A percentile compares a stretch with the other conserved stretches of the same genome.
These are phyloP conservation scores for Beta vulgaris DNA, from an alignment of 148 eudicot genomes.

Conservation along the genomic window DNA sequence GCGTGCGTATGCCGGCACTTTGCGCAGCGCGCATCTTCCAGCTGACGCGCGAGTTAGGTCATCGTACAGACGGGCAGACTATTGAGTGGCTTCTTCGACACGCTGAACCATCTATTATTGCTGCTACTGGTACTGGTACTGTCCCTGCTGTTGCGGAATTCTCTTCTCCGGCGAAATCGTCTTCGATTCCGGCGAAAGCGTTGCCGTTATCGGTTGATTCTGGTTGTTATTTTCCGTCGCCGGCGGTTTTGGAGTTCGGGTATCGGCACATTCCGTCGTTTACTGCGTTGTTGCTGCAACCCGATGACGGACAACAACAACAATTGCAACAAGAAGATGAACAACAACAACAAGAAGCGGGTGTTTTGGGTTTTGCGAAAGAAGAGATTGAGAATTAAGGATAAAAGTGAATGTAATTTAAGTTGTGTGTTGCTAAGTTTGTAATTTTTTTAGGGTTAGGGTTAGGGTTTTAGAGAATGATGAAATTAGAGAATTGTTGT, in stretches of 20 bases:
- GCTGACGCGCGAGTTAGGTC: conserved; percentile 6
- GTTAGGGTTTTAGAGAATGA: too few relatives aligned
- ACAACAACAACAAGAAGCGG: neutral
- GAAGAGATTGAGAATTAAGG: neutral
- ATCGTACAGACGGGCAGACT: conserved; percentile 8
- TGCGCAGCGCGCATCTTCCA: conserved; percentile 10
- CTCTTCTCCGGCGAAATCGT: neutral
- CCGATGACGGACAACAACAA: neutral
- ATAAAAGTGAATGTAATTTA: neutral
- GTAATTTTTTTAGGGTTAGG: conserved; percentile 6
- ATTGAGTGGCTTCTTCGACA: conserved; percentile 15
- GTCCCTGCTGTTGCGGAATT: conserved; percentile 3
- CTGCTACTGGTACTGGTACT: conserved; percentile 11
- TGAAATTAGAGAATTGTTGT: neutral
- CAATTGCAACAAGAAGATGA: neutral
- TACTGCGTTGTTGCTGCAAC: conserved; percentile 5
- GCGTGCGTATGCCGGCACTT: conserved; percentile 8
- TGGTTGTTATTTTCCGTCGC: neutral
- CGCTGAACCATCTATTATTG: conserved; percentile 6
- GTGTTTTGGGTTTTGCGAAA: neutral
- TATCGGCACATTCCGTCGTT: neutral
- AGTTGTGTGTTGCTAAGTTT: neutral
- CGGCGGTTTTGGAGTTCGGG: neutral
- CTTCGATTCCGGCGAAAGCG: neutral
- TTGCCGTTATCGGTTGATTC: neutral